These are phyloP conservation scores for Cutaneotrichosporon curvatum DNA, from an alignment of 1,284 basidiomycete species.

Conservation along the genomic window DNA sequence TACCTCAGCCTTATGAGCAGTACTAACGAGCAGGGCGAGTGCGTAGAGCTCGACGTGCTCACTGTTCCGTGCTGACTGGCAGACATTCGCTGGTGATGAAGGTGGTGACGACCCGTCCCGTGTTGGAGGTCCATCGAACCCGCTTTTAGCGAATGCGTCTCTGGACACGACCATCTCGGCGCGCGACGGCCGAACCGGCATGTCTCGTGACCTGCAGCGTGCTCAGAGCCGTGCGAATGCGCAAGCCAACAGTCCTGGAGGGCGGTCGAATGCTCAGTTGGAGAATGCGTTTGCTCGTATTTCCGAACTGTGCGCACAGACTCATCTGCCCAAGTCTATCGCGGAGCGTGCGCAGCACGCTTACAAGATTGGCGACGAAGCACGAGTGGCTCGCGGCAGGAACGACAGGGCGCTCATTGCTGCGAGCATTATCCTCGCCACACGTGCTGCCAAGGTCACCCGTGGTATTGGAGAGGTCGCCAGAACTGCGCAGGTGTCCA, in stretches of 20 bases:
- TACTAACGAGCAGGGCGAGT: slow-evolving; percentile 55
- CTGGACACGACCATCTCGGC: slow-evolving; percentile 89
- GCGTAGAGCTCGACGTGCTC: slow-evolving; percentile 45
- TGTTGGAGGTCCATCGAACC: slow-evolving; percentile 93
- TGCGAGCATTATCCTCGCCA: slow-evolving; percentile 97
- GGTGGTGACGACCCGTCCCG: slow-evolving; percentile 94
- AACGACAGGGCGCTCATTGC: slow-evolving; percentile 84
- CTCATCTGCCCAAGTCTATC: slow-evolving; percentile 81
- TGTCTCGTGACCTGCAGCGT: slow-evolving; percentile 85
- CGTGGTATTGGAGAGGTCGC: slow-evolving; percentile 95
- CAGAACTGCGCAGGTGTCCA: slow-evolving; percentile 83
- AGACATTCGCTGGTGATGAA: slow-evolving; percentile 99
- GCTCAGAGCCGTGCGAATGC: slow-evolving; percentile 62
- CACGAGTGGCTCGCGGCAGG: slow-evolving; percentile 80
- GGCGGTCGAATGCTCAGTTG: slow-evolving; percentile 82
- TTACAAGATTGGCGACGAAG: slow-evolving; percentile 93
- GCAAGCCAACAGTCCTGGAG: slow-evolving; percentile 55
- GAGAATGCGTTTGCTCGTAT: slow-evolving; percentile 88
- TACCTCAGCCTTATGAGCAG: not conserved
- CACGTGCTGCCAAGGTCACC: slow-evolving; percentile 85
- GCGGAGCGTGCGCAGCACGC: slow-evolving; percentile 70
- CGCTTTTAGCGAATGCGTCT: slow-evolving; percentile 55
- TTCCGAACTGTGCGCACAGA: slow-evolving; percentile 88
- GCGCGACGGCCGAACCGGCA: slow-evolving; percentile 86
- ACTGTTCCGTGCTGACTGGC: slow-evolving; percentile 14